Base-by-base conservation (phyloP, 2,329 filamentous ascomycete species). In the Aspergillus sp. region DNA sequence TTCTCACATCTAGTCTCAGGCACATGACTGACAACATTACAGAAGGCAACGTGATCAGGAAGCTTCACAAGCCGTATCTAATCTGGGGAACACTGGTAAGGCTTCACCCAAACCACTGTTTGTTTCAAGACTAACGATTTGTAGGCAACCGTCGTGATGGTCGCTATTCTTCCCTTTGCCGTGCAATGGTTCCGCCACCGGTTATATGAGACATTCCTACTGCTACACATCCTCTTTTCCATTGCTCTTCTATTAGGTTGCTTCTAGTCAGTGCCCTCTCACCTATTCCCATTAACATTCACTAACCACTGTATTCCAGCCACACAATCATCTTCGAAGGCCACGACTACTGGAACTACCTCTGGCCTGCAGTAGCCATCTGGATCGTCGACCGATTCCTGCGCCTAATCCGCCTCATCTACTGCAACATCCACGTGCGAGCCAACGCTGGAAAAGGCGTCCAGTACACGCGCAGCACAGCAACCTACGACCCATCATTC, bases 321-420 rank as follows among this genome's bases (percentile, higher is more conserved):
- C 82, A 84, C 56, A 79, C 81, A 0, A 70, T 77, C 4, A 78
- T 84, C 6, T 84, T 84, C 56, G 71, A 75, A 28, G 77, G 76
- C 7, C 64, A 72, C 9, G 78, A 80, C 59, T 85, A 82, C 65
- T 79, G 83, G 67, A 70, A 73, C 39, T 85, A 82, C 64, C 75
- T 84, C 10, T 85, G 81, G 78, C 79, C 80, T 2, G 77, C 79
- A 12, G 76, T 83, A 2, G 71, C 69, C 1, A 72, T 85, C 15
- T 85, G 83, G 83, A 49, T 70, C 2, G 68, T 81, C 21, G 83
- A 85, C 63, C 76, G 83, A 7, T 17, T 73, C 12, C 65, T 83
- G 12, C 79, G 83, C 5, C 43, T 80, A 1, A 55, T 75, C 7
- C 77, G 82, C 5, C 48, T 82, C 8, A 57, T 79, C 9, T 77